Base-by-base conservation (phyloP, 805 yeast species). In the Komagataella mondaviorum region DNA sequence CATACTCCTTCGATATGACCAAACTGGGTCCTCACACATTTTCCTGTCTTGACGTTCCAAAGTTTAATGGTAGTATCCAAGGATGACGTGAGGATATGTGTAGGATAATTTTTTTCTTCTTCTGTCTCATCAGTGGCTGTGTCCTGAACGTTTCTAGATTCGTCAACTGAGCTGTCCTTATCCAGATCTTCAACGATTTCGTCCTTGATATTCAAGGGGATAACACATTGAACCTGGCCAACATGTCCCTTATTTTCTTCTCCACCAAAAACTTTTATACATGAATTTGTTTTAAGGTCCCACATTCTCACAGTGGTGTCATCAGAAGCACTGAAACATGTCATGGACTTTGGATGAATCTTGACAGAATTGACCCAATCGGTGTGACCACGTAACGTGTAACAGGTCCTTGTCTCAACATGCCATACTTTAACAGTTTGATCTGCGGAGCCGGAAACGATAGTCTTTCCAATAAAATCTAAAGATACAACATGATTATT, bases 1-100 rank as follows among this genome's bases (percentile, higher is more conserved):
- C 98, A 91, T 17, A 93, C 96, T 20, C 99, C 99, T 67, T 93
- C 98, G 51, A 91, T 88, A 63, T 93, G 99, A 2, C 99, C 99
- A 70, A 91, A 93, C 65, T 93, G 91, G 0, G 99, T 93, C 53
- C 96, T 75, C 8, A 89, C 78, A 62, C 98, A 91, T 64, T 81
- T 79, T 3, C 97, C 96, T 1, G 93, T 80, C 55, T 72, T 73
- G 30, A 89, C 84, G 58, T 88, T 95, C 97, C 97, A 90, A 48
- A 91, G 66, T 63, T 90, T 88, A 64, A 90, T 88, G 6, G 97
- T 90, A 66, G 89, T 89, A 65, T 90, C 98, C 54, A 91, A 70
- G 1, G 96, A 88, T 14, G 95, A 88, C 0, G 96, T 84, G 23
- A 90, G 67, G 52, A 90, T 64, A 66, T 91, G 95, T 0, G 95